Conservation (phyloP, 2,329 filamentous ascomycete species). For the Colletotrichum higginsianum region DNA sequence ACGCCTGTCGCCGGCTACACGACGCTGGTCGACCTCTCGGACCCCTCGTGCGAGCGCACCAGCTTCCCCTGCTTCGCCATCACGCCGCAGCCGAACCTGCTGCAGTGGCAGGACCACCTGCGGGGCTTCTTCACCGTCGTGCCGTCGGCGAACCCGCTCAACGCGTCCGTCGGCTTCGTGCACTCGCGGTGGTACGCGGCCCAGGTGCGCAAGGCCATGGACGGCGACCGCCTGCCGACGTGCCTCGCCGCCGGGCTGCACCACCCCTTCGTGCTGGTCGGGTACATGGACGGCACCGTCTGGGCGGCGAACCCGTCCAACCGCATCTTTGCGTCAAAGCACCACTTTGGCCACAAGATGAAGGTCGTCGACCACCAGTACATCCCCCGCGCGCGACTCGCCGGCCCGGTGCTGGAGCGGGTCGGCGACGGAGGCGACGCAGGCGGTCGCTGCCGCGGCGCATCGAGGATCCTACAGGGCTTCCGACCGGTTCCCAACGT, state of each 20-base stretch:
- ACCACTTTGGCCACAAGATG: constrained; percentile 56
- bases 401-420: constrained; percentile 15
- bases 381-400: constrained; percentile 52
- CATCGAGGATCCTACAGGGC: constrained; percentile 66
- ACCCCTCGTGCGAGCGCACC: constrained; percentile 67
- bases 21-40: constrained; percentile 67
- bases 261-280: constrained; percentile 69
- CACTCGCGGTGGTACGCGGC: constrained; percentile 66
- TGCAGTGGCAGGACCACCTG: constrained; percentile 70
- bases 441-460: constrained; percentile 54
- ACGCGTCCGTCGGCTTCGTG: constrained; percentile 67
- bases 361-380: constrained; percentile 70
- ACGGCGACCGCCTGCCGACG: constrained; percentile 64
- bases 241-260: constrained; percentile 65
- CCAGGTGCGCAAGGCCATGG: constrained; percentile 66
- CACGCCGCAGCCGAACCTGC: constrained; percentile 66
- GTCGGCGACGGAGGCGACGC: not conserved
- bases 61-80: constrained; percentile 67
- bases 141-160: constrained; percentile 67
- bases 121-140: constrained; percentile 68
- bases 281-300: constrained; percentile 68
- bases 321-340: constrained; percentile 58
- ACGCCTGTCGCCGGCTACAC: constrained; percentile 68
- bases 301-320: constrained; percentile 64
- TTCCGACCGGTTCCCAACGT: constrained; percentile 66